phyloP scores from a whole-genome alignment of 768 basidiomycete species.

The Amanita phalloides region DNA sequence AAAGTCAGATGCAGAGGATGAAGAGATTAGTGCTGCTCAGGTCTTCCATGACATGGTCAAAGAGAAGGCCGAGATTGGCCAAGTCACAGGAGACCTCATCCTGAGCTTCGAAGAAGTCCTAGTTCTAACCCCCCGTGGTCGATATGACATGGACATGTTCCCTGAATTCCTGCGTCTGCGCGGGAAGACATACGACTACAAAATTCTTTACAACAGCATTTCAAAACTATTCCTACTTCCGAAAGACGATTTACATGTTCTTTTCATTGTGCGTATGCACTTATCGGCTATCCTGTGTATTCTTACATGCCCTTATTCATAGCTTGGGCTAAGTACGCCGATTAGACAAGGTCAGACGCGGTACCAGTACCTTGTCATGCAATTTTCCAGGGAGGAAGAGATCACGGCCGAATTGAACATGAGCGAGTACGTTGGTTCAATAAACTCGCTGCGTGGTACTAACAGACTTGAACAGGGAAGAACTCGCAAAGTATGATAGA shows the following conservation, averaged over 20 bases:
- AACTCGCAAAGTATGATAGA: constrained; percentile 67
- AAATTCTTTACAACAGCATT: constrained; percentile 85
- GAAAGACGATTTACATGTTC: constrained; percentile 91
- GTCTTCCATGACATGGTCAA: constrained; percentile 95
- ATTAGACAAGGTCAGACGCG: constrained; percentile 97
- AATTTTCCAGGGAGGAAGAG: constrained; percentile 95
- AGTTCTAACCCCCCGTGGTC: constrained; percentile 90
- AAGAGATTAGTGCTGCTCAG: constrained; percentile 86
- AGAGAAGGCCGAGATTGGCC: constrained; percentile 91
- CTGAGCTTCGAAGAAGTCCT: constrained; percentile 93
- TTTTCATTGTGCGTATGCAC: constrained; percentile 72
- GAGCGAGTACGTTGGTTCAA: constrained; percentile 54
- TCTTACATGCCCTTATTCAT: constrained; percentile 5
- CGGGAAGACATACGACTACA: constrained; percentile 99
- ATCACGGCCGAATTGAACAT: constrained; percentile 93
- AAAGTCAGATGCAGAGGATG: constrained; percentile 62
- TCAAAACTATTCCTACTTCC: constrained; percentile 86
- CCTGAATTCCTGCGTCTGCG: constrained; percentile 86
- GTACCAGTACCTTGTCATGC: constrained; percentile 97
- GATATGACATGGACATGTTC: constrained; percentile 98
- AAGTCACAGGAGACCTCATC: constrained; percentile 84
- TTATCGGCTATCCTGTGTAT: neutral
- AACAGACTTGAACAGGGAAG: constrained; percentile 39
- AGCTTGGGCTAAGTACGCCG: constrained; percentile 88
- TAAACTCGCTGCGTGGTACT: neutral